A percentile compares a stretch with the other conserved stretches of the same genome.
Conservation (phyloP, 225 moss, liverwort and hornwort species). For the Antitrichia curtipendula region DNA sequence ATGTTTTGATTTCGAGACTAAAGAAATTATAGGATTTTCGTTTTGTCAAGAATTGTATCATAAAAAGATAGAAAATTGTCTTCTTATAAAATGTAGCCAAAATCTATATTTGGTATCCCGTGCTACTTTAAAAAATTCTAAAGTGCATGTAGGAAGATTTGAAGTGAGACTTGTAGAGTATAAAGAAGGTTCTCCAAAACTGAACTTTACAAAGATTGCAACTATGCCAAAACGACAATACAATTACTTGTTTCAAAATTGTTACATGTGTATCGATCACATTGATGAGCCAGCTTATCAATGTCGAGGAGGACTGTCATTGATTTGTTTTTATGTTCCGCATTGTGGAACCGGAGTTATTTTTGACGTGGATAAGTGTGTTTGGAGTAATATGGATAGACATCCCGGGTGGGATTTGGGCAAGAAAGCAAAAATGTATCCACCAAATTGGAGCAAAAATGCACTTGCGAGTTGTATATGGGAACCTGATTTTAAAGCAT, state of each 20-base stretch:
- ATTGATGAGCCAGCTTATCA: background rate
- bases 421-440: background rate
- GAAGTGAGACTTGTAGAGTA: conserved; percentile 3
- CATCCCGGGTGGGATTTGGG: conserved; percentile 29
- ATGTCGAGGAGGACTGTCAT: conserved; percentile 15
- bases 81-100: conserved; percentile 12
- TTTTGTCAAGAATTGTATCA: conserved; percentile 28
- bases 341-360: conserved; percentile 17
- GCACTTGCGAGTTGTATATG: conserved; percentile 34
- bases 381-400: conserved; percentile 26
- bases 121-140: background rate
- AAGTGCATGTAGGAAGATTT: conserved; percentile 3
- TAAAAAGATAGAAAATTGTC: conserved; percentile 11
- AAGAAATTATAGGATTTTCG: conserved; percentile 9
- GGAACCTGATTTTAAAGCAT: conserved; percentile 35
- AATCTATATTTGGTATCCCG: conserved; percentile 10
- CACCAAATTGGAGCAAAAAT: conserved; percentile 10
- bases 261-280: conserved; percentile 20
- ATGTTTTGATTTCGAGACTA: conserved; percentile 14
- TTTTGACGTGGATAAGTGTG: conserved; percentile 3
- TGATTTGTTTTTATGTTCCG: conserved; percentile 31
- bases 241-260: conserved; percentile 14
- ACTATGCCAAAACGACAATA: conserved; percentile 28
- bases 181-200: background rate
- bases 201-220: conserved; percentile 9